Conservation (phyloP, 129 eudicot genomes). For the Centrapalus pauciflorus region DNA sequence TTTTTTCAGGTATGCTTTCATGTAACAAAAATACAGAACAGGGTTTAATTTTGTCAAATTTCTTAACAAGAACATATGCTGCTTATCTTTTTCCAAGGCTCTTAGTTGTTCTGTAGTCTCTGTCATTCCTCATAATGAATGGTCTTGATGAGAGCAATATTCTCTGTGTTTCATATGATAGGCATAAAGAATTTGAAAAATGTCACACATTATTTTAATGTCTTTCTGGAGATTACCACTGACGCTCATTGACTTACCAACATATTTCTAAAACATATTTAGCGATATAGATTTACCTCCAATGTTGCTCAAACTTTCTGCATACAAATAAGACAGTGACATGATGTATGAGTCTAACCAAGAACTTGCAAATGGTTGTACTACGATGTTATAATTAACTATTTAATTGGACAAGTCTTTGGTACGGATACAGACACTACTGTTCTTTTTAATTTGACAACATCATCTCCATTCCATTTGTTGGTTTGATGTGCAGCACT, state of each 20-base stretch:
- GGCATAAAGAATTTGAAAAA: background rate
- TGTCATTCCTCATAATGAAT: background rate
- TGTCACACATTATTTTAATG: background rate
- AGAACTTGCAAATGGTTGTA: background rate
- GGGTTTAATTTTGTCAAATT: background rate
- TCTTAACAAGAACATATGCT: background rate
- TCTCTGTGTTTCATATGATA: background rate
- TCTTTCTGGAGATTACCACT: background rate
- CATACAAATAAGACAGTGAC: background rate
- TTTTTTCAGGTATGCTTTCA: constrained; percentile 2
- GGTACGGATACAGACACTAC: background rate
- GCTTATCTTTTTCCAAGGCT: background rate
- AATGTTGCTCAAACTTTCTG: background rate
- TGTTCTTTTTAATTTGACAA: background rate
- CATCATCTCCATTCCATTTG: background rate
- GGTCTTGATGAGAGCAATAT: background rate
- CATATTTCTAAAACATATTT: background rate
- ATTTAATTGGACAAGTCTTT: background rate
- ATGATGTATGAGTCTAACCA: background rate
- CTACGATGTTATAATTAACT: background rate
- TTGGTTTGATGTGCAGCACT: constrained; percentile 46
- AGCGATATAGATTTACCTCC: background rate
- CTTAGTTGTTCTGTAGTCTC: background rate
- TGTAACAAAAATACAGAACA: background rate
- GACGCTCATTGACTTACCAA: background rate